Base-by-base conservation (phyloP, 148 eudicot genomes). In the Vaccinium myrtillus region DNA sequence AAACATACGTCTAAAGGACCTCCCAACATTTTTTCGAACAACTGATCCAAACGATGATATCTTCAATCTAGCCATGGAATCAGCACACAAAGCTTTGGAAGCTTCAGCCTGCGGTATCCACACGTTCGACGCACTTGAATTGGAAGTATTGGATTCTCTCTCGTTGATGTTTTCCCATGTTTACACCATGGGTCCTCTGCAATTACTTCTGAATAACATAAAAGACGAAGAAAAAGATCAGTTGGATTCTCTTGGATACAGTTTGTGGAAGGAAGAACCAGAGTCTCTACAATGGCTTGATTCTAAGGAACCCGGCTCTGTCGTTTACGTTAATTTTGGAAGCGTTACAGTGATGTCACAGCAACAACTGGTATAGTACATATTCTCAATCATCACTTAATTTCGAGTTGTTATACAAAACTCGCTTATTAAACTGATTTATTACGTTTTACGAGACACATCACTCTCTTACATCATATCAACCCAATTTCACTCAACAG, bases 271-370 rank as follows among this genome's bases (percentile, higher is more conserved):
- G 9, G 85, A 83, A 83, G 81, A 83, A 50, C 48, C 73, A 2
- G 69, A 76, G 32, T 83, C 80, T 43, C 43, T 83, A 11, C 13
- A 76, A 25, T 67, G 80, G 85, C 48, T 77, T 9, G 61, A 84
- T 50, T 61, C 81, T 0, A 43, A 58, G 48, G 39, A 76, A 76
- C 80, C 80, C 2, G 67, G 55, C 18, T 55, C 79, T 2, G n/a
- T 83, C 5, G 21, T 83, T 13, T 83, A 54, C 15, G 80, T 75
- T n/a, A 83, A 76, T 76, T 83, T 83, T 19, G 85, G 85, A 1
- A 76, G 85, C 43, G 0, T 75, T 36, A 23, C 48, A 4, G 32
- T 43, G 1, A 46, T 83, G 55, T 53, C 85, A 0, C 15, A 12
- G 5, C 30, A 75, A 3, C 65, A 39, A 67, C 39, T 25, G 39